These are phyloP conservation scores for Colletotrichum tropicale DNA, from an alignment of 2,329 filamentous ascomycete species.

Conservation along the genomic window DNA sequence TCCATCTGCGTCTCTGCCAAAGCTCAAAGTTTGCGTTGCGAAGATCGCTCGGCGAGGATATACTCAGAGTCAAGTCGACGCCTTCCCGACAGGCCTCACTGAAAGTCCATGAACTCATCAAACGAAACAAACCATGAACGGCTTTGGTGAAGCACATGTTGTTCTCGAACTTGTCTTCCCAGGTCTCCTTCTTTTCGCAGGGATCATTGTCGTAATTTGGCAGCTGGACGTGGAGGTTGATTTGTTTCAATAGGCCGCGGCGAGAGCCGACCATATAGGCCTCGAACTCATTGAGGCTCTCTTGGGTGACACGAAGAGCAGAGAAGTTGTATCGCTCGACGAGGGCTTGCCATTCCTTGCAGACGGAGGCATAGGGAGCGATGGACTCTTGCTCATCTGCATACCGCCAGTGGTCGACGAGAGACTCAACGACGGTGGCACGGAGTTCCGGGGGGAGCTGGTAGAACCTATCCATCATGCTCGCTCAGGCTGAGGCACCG, in stretches of 20 bases:
- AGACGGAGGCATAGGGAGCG: conserved; percentile 28
- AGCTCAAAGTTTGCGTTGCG: conserved; percentile 21
- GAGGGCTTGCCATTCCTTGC: conserved; percentile 27
- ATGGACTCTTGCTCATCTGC: conserved; percentile 18
- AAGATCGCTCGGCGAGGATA: conserved; percentile 24
- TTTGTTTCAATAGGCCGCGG: conserved; percentile 22
- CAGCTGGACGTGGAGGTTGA: conserved; percentile 27
- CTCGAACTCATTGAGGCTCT: conserved; percentile 23
- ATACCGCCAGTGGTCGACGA: conserved; percentile 21
- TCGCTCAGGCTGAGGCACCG: conserved; percentile 5
- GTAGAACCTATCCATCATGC: conserved; percentile 9
- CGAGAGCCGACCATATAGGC: conserved; percentile 22
- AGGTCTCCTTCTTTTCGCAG: conserved; percentile 23
- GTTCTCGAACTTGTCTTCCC: conserved; percentile 29
- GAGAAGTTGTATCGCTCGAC: conserved; percentile 28
- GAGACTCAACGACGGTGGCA: conserved; percentile 14
- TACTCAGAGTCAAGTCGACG: conserved; percentile 18
- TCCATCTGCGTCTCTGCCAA: conserved; percentile 24
- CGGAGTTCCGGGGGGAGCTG: conserved; percentile 18
- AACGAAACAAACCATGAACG: conserved; percentile 25
- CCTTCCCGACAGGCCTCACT: conserved; percentile 16
- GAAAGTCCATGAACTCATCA: conserved; percentile 24
- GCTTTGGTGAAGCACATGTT: conserved; percentile 26
- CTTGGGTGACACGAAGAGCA: conserved; percentile 20
- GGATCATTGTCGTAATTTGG: conserved; percentile 24